Conservation (phyloP, 345 rosid genomes). For the Lagerstroemia speciosa region DNA sequence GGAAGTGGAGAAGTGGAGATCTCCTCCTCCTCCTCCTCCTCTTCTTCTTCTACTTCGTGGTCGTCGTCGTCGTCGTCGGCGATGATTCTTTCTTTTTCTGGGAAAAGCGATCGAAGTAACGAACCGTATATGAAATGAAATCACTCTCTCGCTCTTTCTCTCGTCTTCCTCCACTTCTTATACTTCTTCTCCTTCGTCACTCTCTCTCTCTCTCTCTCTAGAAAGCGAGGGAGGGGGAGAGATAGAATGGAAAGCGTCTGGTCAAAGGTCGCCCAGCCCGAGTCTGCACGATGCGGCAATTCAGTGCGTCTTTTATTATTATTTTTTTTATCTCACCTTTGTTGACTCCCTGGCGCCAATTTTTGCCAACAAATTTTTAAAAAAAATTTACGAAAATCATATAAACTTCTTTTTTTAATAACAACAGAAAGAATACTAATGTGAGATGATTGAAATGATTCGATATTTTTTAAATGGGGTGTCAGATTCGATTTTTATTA, state of each 20-base stretch:
- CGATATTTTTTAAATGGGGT: no score
- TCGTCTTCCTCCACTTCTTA: no score
- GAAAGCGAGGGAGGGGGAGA: not conserved
- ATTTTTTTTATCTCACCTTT: not conserved
- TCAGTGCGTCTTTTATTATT: not conserved
- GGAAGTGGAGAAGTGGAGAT: no score
- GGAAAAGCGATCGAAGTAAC: not conserved
- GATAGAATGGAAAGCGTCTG: not conserved
- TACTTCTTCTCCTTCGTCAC: not conserved
- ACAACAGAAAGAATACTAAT: no score
- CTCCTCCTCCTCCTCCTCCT: no score
- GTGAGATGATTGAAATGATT: no score
- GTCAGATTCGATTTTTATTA: no score
- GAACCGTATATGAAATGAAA: not conserved
- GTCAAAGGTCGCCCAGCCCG: not conserved
- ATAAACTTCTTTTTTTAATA: no score
- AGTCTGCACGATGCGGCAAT: slow-evolving; percentile 4
- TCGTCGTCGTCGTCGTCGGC: no score
- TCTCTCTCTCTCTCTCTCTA: not conserved
- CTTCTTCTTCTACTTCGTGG: no score
- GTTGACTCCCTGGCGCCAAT: not conserved
- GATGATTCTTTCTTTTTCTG: not conserved
- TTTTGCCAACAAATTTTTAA: not conserved
- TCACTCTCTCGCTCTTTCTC: no score
- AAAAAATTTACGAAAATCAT: no score